phyloP scores from a whole-genome alignment of 177 flowering plant genomes.

The Tripterygium wilfordii region DNA sequence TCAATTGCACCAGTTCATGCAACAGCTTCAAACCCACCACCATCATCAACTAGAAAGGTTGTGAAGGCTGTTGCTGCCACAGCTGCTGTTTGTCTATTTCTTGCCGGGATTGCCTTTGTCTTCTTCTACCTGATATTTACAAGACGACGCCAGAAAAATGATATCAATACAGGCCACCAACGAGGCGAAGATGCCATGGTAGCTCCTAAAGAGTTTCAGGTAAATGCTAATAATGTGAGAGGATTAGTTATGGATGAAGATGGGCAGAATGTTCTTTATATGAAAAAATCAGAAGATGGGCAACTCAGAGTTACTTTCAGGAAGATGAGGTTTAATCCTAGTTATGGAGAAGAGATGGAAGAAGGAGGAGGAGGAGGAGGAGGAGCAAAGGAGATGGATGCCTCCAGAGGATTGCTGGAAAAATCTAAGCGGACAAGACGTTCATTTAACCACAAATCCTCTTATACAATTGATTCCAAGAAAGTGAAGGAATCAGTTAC shows the following conservation, averaged over 20 bases:
- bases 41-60: constrained; percentile 11
- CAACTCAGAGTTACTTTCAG: constrained; percentile 19
- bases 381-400: constrained; percentile 5
- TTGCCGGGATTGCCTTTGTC: constrained; percentile 45
- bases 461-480: background rate
- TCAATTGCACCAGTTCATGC: constrained; percentile 11
- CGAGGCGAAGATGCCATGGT: constrained; percentile 17
- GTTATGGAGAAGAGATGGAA: constrained; percentile 13
- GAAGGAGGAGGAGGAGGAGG: constrained; percentile 19
- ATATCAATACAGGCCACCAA: constrained; percentile 2
- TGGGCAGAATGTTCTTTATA: constrained; percentile 60
- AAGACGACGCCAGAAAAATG: constrained; percentile 5
- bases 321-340: constrained; percentile 24
- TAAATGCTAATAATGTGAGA: background rate
- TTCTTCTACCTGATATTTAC: constrained; percentile 20
- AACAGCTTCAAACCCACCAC: constrained; percentile 6
- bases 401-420: constrained; percentile 25
- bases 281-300: constrained; percentile 44
- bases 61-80: constrained; percentile 37
- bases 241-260: constrained; percentile 63
- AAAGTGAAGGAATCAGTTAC: constrained; percentile 1
- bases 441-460: constrained; percentile 6
- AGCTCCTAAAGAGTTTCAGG: constrained; percentile 8
- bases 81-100: constrained; percentile 38
- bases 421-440: too few species aligned